phyloP scores from a whole-genome alignment of 495 filamentous ascomycete genomes.

The Neurospora sp. region DNA sequence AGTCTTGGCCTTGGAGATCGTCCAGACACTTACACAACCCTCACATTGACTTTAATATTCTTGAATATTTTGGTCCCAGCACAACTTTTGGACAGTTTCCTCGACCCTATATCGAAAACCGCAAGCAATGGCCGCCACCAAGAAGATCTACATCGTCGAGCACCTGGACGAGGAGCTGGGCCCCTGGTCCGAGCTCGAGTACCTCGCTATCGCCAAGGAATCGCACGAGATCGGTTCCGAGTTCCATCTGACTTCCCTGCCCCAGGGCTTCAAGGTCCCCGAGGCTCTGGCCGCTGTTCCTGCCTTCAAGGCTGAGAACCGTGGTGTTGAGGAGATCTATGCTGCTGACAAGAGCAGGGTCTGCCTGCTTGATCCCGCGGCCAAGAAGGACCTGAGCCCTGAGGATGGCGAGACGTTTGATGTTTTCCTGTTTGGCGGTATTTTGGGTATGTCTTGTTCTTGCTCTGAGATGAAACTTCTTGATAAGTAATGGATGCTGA shows the following conservation, averaged over 20 bases:
- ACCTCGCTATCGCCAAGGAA: slow-evolving; percentile 74
- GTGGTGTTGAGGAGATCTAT: slow-evolving; percentile 72
- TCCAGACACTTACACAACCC: not conserved
- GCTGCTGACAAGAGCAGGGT: slow-evolving; percentile 52
- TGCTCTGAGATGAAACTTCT: not conserved
- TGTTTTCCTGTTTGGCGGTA: slow-evolving; percentile 90
- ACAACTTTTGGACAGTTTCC: not conserved
- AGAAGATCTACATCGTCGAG: slow-evolving; percentile 76
- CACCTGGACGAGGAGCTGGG: slow-evolving; percentile 90
- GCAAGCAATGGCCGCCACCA: slow-evolving; percentile 6
- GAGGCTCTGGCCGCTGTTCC: slow-evolving; percentile 45
- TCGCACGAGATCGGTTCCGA: slow-evolving; percentile 53
- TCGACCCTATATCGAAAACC: not conserved
- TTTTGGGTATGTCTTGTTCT: slow-evolving; percentile 57
- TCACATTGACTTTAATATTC: not conserved
- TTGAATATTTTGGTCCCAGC: not conserved
- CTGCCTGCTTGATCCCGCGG: slow-evolving; percentile 83
- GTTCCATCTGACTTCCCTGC: slow-evolving; percentile 82
- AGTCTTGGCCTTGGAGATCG: not conserved
- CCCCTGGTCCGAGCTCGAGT: slow-evolving; percentile 89
- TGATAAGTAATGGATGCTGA: not conserved
- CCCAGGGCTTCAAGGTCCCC: slow-evolving; percentile 56
- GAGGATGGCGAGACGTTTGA: slow-evolving; percentile 77
- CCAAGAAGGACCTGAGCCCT: slow-evolving; percentile 66
- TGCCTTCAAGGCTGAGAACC: slow-evolving; percentile 55